Evolutionary conservation across 192 early-diverging fungal species (phyloP), one percentile per base, ranked within the genome.

Genomic region (Coemansia sp.): DNA sequence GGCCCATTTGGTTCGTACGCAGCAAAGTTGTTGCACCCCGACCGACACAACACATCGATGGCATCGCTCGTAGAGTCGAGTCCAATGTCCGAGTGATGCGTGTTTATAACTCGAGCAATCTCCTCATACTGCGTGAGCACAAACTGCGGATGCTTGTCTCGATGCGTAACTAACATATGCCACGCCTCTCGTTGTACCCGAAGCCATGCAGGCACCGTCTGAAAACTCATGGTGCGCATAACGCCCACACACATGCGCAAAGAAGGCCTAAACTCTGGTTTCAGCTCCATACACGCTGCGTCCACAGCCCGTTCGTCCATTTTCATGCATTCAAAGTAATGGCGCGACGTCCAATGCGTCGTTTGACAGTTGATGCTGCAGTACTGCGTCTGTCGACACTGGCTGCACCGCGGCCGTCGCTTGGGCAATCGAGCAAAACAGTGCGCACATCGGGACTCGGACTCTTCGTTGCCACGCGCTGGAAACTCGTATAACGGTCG

Each of bases 11-110:
- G 11, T 9, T 81, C 74, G 50, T 59, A 39, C 2, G 67, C 63
- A 1, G 65, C 66, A 64, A 78, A 78, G 59, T 78, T 73, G 58
- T 76, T 72, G 64, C 79, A 69, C n/a, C 74, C 66, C 47, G 67
- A 16, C 18, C 64, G 66, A 56, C 66, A 78, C 54, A 54, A 24
- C 37, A 35, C 32, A 18, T 39, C 38, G 13, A 70, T 57, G 1
- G 12, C 47, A 19, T 49, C 47, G 47, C n/a, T n/a, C 19, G 47
- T 49, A 16, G 4, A 3, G 4, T 9, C 47, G 16, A 49, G n/a
- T n/a, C n/a, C 29, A 35, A 52, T 48, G 22, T 18, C 32, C 12
- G 37, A 23, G 18, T 19, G 9, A 32, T 41, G 19, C 8, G 16
- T 1, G 2, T 19, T 19, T 11, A 72, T 51, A 11, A 67, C 66